Base-by-base conservation (phyloP, 306 rosid genomes). In the Rubus parviflorus region DNA sequence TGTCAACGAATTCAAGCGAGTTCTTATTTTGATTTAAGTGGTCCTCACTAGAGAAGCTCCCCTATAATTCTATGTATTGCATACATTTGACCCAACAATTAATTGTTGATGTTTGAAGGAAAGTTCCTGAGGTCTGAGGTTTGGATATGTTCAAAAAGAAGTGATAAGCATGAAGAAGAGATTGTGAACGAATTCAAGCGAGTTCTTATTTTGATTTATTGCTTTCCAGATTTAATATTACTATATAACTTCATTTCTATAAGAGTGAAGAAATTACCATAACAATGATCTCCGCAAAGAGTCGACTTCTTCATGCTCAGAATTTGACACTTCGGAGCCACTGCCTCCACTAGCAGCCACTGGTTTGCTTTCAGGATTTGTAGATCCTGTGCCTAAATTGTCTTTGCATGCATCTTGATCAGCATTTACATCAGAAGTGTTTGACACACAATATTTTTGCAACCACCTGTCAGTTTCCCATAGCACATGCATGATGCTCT, bases 381-480 rank as follows among this genome's bases (percentile, higher is more conserved):
- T 56, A 65, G 79, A 66, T 77, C 43, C 89, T 62, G 85, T 74
- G 68, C 80, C 75, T 57, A 41, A 73, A 73, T 82, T 82, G n/a
- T 89, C 89, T 79, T 88, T 80, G 40, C 81, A 80, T 25, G 61
- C 66, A 62, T 74, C 88, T 67, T 67, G 11, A 54, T 81, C 91
- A 72, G 74, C 85, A 56, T 45, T 86, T 71, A 52, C 83, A 66
- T 81, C 84, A 45, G 88, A 76, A 76, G 77, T 43, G 80, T 84
- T 79, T 42, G 96, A 81, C 69, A 86, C 85, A 35, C 97, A 89
- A 76, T 88, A 73, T 71, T 88, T 95, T 67, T 89, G 91, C 81
- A 95, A 81, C 99, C 99, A 95, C 74, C 99, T 89, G 82, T 91
- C 99, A 80, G 97, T 95, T 87, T 95, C 99, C 99, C 99, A 95